phyloP scores from a whole-genome alignment of 1,284 basidiomycete species.

The Phylloporus sp. region DNA sequence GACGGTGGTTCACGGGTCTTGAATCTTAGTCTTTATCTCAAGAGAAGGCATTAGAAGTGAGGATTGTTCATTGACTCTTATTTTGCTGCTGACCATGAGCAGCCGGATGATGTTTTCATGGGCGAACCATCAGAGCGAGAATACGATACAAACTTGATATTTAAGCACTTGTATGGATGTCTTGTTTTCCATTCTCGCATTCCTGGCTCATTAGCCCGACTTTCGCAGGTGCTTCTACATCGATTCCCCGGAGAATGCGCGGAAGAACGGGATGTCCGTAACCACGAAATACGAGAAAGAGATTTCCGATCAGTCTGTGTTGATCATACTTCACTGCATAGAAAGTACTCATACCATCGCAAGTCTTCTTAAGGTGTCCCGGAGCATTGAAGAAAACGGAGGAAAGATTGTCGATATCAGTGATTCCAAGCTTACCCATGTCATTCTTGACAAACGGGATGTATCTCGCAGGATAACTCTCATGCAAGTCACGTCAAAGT shows the following conservation, averaged over 20 bases:
- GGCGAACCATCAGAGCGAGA: constrained; percentile 75
- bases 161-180: constrained; percentile 75
- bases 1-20: neutral
- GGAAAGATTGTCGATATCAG: constrained; percentile 73
- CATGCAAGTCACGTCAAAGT: constrained; percentile 77
- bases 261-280: constrained; percentile 63
- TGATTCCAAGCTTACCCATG: constrained; percentile 83
- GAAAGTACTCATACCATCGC: constrained; percentile 2
- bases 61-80: neutral
- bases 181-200: neutral
- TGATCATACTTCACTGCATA: neutral
- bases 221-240: constrained; percentile 81
- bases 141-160: constrained; percentile 80
- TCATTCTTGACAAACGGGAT: constrained; percentile 83
- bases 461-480: constrained; percentile 73
- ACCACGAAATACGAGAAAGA: constrained; percentile 63
- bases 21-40: constrained; percentile 26
- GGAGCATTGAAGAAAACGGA: constrained; percentile 70
- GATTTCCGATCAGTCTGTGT: constrained; percentile 59
- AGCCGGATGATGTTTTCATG: constrained; percentile 58
- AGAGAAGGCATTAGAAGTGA: constrained; percentile 21
- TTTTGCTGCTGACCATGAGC: constrained; percentile 15
- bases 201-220: constrained; percentile 4
- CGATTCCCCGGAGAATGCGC: constrained; percentile 80
- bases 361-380: constrained; percentile 66